These are phyloP conservation scores for Fusarium sp. DNA, from an alignment of 2,329 filamentous ascomycete species.

Conservation along the genomic window DNA sequence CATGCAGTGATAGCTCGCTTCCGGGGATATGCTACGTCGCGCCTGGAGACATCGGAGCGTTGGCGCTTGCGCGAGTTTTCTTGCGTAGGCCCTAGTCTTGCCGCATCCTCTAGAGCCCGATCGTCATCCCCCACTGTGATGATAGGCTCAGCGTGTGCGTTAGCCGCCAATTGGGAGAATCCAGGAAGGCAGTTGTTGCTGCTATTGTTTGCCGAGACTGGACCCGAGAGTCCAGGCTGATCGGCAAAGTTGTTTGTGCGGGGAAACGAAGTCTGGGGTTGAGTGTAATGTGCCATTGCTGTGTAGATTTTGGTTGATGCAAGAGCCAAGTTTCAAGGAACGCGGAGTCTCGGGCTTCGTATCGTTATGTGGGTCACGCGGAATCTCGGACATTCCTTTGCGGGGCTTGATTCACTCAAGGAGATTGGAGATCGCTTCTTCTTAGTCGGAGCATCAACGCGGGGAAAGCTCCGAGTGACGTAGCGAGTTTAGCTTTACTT, in stretches of 20 bases:
- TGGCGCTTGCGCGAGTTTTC: background rate
- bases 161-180: background rate
- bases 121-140: too few relatives aligned
- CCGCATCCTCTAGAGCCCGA: background rate
- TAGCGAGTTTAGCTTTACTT: too few relatives aligned
- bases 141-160: background rate
- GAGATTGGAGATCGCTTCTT: too few relatives aligned
- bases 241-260: background rate
- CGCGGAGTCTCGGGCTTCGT: background rate
- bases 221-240: background rate
- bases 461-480: too few relatives aligned
- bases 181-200: background rate
- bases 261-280: background rate
- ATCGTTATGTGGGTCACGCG: background rate
- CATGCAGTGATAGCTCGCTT: slow-evolving; percentile 27
- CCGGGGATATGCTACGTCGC: slow-evolving; percentile 6
- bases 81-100: background rate
- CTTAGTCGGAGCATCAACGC: too few relatives aligned
- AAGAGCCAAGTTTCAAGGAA: too few relatives aligned
- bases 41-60: background rate
- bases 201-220: background rate
- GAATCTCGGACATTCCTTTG: background rate
- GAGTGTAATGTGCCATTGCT: background rate
- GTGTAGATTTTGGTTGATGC: background rate
- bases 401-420: too few relatives aligned